Conservation (phyloP, 139 green algal genomes). For the Chlorella sp. region DNA sequence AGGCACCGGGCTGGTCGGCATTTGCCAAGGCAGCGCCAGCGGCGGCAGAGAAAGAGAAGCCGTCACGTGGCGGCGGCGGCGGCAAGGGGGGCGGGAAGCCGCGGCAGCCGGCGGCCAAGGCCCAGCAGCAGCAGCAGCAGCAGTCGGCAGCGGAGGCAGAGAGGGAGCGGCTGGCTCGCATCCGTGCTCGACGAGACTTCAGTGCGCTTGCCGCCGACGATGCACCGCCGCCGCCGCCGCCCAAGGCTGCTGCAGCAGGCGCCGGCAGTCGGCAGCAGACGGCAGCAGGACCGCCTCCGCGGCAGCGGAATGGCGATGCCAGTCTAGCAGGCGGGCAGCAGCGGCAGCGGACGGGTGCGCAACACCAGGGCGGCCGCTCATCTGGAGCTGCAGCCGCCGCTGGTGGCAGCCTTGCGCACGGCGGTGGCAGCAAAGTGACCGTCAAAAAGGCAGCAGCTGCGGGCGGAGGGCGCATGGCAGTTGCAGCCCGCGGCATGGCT, state of each 20-base stretch:
- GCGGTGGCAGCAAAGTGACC: background rate
- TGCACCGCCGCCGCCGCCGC: background rate
- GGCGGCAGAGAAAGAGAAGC: background rate
- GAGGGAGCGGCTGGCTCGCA: background rate
- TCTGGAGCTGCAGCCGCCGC: no score
- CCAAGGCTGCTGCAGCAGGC: background rate
- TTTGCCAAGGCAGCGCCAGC: background rate
- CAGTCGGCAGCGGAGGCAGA: background rate
- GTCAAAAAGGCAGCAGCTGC: background rate
- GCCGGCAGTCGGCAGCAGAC: background rate
- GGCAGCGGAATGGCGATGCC: background rate
- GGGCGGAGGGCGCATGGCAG: slow-evolving; percentile 6
- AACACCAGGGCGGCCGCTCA: no score
- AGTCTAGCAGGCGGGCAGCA: background rate
- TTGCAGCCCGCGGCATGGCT: background rate
- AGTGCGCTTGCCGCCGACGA: background rate
- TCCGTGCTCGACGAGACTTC: slow-evolving; percentile 22
- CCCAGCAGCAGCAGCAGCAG: background rate
- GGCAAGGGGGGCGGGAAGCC: background rate
- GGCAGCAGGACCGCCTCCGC: background rate
- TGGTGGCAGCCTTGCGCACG: no score
- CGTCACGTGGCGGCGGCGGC: background rate
- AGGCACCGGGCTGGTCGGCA: slow-evolving; percentile 27
- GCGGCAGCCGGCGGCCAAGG: background rate
- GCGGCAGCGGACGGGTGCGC: background rate